These are phyloP conservation scores for Cladosporium velox DNA, from an alignment of 2,329 filamentous ascomycete species.

Conservation along the genomic window DNA sequence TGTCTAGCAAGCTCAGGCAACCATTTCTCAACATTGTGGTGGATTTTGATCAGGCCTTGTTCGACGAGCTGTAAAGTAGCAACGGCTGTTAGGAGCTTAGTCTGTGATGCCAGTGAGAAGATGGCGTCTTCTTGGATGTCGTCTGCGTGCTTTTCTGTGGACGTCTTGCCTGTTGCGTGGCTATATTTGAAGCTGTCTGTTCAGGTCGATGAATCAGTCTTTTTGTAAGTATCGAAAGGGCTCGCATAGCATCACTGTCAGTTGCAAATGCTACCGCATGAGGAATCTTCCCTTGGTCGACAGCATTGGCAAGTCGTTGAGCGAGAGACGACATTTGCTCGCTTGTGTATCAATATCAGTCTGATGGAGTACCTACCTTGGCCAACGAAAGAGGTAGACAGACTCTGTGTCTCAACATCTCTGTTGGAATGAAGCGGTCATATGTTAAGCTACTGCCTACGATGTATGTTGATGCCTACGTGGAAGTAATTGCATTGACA, in stretches of 20 bases:
- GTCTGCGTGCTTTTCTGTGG: constrained; percentile 9
- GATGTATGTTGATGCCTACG: not conserved
- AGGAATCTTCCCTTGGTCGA: constrained; percentile 31
- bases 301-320: not conserved
- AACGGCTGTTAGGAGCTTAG: constrained; percentile 54
- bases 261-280: constrained; percentile 35
- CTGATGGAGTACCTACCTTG: not conserved
- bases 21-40: constrained; percentile 48
- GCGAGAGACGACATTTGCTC: constrained; percentile 22
- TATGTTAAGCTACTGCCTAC: not conserved
- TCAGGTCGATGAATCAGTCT: not conserved
- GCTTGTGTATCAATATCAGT: not conserved
- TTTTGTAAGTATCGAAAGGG: not conserved
- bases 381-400: no score
- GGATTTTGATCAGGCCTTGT: constrained; percentile 50
- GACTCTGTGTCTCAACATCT: no score
- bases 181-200: constrained; percentile 34
- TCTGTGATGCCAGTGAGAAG: constrained; percentile 39
- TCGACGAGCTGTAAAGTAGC: constrained; percentile 58
- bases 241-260: constrained; percentile 29
- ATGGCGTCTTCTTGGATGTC: constrained; percentile 35
- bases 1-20: constrained; percentile 53
- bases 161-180: constrained; percentile 33
- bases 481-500: not conserved
- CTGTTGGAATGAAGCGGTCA: no score